These are phyloP conservation scores for Didymella keratinophila DNA, from an alignment of 2,329 filamentous ascomycete genomes.

Conservation along the genomic window DNA sequence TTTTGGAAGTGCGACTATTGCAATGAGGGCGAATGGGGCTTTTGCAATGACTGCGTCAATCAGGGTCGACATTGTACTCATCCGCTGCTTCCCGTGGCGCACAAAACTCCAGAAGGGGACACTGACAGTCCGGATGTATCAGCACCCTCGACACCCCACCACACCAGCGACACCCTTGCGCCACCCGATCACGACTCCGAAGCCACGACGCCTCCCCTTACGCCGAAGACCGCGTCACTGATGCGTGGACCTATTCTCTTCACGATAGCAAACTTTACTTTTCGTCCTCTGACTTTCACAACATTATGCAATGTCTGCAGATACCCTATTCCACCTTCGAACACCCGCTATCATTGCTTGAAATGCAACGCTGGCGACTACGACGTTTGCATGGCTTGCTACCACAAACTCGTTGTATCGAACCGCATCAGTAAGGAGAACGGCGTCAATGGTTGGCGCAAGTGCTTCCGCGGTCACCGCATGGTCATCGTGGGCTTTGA, in stretches of 20 bases:
- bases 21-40: slow-evolving; percentile 95
- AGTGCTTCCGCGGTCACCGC: slow-evolving; percentile 80
- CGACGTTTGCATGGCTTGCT: slow-evolving; percentile 83
- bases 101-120: slow-evolving; percentile 52
- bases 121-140: slow-evolving; percentile 18
- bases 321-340: slow-evolving; percentile 72
- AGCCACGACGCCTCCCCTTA: slow-evolving; percentile 49
- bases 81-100: slow-evolving; percentile 76
- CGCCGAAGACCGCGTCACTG: slow-evolving; percentile 54
- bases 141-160: slow-evolving; percentile 28
- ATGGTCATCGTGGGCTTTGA: slow-evolving; percentile 84
- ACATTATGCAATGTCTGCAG: slow-evolving; percentile 82
- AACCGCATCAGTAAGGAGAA: slow-evolving; percentile 76
- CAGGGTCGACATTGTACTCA: slow-evolving; percentile 83
- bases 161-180: slow-evolving; percentile 31
- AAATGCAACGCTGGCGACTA: slow-evolving; percentile 82
- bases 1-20: slow-evolving; percentile 90
- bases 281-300: slow-evolving; percentile 74
- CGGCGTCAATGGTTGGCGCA: slow-evolving; percentile 80
- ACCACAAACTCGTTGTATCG: slow-evolving; percentile 69
- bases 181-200: slow-evolving; percentile 37
- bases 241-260: slow-evolving; percentile 47
- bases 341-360: slow-evolving; percentile 81
- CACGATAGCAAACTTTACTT: slow-evolving; percentile 53
- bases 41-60: slow-evolving; percentile 87